Percentiles rank a stretch among this genome's conserved stretches.
Conservation (phyloP, 2,329 filamentous ascomycete genomes). For the Talaromyces sp. region DNA sequence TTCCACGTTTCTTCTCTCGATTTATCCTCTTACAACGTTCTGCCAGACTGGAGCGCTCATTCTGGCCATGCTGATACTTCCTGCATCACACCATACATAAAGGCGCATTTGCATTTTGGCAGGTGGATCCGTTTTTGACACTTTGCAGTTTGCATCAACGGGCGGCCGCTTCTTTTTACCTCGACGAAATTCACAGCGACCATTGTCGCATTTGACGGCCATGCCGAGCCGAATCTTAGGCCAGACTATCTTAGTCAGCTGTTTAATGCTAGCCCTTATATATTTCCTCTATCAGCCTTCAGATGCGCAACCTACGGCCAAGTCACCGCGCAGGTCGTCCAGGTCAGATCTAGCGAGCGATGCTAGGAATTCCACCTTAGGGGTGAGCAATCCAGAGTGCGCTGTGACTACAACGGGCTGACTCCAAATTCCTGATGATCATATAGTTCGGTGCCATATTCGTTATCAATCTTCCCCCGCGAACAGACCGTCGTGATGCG, state of each 20-base stretch:
- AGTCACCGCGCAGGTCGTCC: slow-evolving; percentile 6
- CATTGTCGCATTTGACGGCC: neutral
- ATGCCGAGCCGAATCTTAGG: slow-evolving; percentile 16
- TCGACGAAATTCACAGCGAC: neutral
- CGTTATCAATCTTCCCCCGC: slow-evolving; percentile 46
- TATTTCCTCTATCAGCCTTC: slow-evolving; percentile 16
- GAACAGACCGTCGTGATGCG: slow-evolving; percentile 51
- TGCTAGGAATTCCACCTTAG: slow-evolving; percentile 13
- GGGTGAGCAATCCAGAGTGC: slow-evolving; percentile 10
- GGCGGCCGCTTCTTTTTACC: slow-evolving; percentile 2
- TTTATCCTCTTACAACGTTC: neutral
- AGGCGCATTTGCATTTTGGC: slow-evolving; percentile 1
- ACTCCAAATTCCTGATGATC: neutral
- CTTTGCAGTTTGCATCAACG: neutral
- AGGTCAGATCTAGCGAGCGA: slow-evolving; percentile 5
- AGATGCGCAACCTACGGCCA: slow-evolving; percentile 6
- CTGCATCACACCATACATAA: neutral
- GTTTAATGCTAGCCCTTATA: slow-evolving; percentile 13
- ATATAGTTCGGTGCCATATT: slow-evolving; percentile 46
- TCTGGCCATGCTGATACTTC: slow-evolving; percentile 2
- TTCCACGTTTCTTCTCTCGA: neutral
- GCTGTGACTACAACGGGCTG: neutral
- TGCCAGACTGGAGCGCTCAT: neutral
- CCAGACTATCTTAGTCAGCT: slow-evolving; percentile 16
- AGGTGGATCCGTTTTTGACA: slow-evolving; percentile 2